Evolutionary conservation across 2,329 filamentous ascomycete genomes (phyloP), one percentile per base, ranked within the genome.

Genomic region (Clonostachys rosea): DNA sequence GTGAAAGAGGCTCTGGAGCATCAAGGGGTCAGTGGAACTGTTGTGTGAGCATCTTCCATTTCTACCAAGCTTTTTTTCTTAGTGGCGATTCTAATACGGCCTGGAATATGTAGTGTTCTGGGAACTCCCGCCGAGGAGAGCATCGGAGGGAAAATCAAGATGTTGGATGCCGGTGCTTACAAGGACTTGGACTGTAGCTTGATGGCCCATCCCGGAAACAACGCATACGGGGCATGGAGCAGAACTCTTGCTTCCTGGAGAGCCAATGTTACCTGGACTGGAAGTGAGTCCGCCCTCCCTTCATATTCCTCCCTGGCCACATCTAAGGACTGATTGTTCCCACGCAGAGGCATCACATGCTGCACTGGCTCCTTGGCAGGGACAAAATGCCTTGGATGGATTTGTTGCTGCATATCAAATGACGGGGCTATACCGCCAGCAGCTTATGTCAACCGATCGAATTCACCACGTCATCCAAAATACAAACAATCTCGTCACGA

Each of bases 101-200:
- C 24, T 8, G 24, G 24, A 24, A 24, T 24, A 43, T 42, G 1
- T 33, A 47, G 20, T 10, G 56, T 78, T 35, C 68, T 77, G 35
- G 76, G 77, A 16, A 79, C 76, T 1, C 76, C 77, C 0, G 76
- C 73, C 4, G 76, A 79, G 54, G 76, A 79, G 59, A 70, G 72
- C 2, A 70, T 71, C 4, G 75, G 74, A 12, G 74, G 74, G 24
- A 79, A 79, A 55, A 69, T 76, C 45, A 70, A 63, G 16, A 59
- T 74, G 1, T 58, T 76, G n/a, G 44, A 71, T 13, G 67, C 66
- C 12, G 71, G 71, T 10, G 73, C 72, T 2, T 76, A 74, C 49
- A 52, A 58, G 5, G 65, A 68, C n/a, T 57, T 63, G 0, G 60
- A 61, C 4, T 53, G 59, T 17, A 57, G 52, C 34, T 46, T 65